These are phyloP conservation scores for Harringtonia aguacate DNA, from an alignment of 2,329 filamentous ascomycete genomes.

Conservation along the genomic window DNA sequence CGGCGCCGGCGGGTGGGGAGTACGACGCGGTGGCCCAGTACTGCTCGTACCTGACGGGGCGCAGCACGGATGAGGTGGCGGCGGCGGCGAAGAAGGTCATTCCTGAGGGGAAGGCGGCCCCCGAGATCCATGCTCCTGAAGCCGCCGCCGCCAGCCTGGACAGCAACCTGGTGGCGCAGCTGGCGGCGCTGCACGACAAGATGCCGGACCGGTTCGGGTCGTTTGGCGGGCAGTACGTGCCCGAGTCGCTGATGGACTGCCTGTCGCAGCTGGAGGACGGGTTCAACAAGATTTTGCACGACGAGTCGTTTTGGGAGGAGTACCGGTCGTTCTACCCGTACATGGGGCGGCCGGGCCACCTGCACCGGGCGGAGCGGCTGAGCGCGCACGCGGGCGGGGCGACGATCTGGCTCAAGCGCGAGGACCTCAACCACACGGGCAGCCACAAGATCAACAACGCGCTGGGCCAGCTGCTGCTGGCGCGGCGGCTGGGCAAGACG, in stretches of 20 bases:
- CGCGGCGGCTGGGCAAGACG: conserved; percentile 79
- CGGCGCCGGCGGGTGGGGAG: conserved; percentile 41
- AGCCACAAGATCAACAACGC: conserved; percentile 99
- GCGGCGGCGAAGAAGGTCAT: conserved; percentile 58
- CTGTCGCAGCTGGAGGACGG: conserved; percentile 81
- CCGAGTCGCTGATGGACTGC: conserved; percentile 96
- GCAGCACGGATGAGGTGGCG: conserved; percentile 24
- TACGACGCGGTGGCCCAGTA: conserved; percentile 75
- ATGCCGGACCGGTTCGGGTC: conserved; percentile 85
- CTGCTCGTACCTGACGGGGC: conserved; percentile 57
- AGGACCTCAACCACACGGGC: conserved; percentile 95
- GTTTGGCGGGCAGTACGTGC: conserved; percentile 95
- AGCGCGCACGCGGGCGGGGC: conserved; percentile 85
- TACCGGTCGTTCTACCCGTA: conserved; percentile 93
- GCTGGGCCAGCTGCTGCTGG: conserved; percentile 82
- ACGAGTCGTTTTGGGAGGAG: conserved; percentile 93
- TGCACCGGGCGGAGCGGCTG: conserved; percentile 80
- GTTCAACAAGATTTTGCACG: conserved; percentile 78
- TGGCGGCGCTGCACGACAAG: conserved; percentile 70
- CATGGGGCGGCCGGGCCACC: conserved; percentile 87
- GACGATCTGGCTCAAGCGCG: conserved; percentile 95
- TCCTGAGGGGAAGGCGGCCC: conserved; percentile 48
- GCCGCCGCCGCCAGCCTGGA: conserved; percentile 40
- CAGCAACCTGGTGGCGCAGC: conserved; percentile 63
- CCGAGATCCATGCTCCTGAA: conserved; percentile 48